Evolutionary conservation across 129 eudicot species (phyloP).

Genomic region (Helianthus tuberosus): DNA sequence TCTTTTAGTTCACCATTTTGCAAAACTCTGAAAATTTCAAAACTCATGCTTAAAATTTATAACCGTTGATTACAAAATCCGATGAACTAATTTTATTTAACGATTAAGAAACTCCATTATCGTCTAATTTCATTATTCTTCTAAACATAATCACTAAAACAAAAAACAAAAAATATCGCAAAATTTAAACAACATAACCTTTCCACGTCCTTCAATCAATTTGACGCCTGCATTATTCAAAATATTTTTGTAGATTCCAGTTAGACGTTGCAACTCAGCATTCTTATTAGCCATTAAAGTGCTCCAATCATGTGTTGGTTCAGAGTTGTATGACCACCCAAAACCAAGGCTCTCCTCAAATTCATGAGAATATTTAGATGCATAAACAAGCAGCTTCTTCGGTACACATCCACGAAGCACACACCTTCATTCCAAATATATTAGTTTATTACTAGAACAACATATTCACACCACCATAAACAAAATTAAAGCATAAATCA

Average conservation of each 20-base stretch:
- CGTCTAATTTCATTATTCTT: neutral
- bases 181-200: slow-evolving; percentile 50
- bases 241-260: slow-evolving; percentile 90
- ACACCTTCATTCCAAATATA: slow-evolving; percentile 62
- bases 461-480: slow-evolving; percentile 1
- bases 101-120: neutral
- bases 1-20: neutral
- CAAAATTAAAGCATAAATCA: slow-evolving; percentile 10
- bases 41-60: neutral
- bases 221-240: slow-evolving; percentile 80
- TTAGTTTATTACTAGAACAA: slow-evolving; percentile 26
- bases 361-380: slow-evolving; percentile 96
- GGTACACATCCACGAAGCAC: slow-evolving; percentile 99
- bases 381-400: slow-evolving; percentile 89
- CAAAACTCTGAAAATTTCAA: neutral
- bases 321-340: slow-evolving; percentile 90
- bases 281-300: slow-evolving; percentile 94
- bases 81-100: neutral
- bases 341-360: slow-evolving; percentile 96
- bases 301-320: slow-evolving; percentile 97
- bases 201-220: slow-evolving; percentile 97
- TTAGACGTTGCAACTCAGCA: slow-evolving; percentile 93
- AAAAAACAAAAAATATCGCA: neutral
- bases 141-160: slow-evolving; percentile 11
- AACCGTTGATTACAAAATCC: neutral